Percentiles rank a stretch among this genome's conserved stretches.
phyloP scores from a whole-genome alignment of 306 rosid genomes.

The Malus orientalis region DNA sequence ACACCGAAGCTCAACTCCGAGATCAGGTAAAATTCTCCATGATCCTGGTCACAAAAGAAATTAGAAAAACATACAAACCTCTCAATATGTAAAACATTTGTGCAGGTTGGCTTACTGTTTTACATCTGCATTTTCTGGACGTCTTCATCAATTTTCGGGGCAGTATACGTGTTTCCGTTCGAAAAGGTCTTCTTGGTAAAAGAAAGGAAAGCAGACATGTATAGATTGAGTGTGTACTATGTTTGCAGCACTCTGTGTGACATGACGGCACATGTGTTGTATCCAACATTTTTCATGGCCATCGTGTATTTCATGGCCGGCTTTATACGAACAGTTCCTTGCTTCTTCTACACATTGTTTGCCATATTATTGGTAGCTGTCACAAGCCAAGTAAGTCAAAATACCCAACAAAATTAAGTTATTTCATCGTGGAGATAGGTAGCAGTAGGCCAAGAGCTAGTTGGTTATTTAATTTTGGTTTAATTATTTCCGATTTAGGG shows the following conservation, averaged over 20 bases:
- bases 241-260: slow-evolving; percentile 88
- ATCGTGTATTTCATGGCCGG: slow-evolving; percentile 89
- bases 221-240: slow-evolving; percentile 82
- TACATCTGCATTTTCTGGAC: slow-evolving; percentile 95
- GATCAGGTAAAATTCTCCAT: slow-evolving; percentile 56
- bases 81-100: not conserved
- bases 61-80: not conserved
- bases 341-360: slow-evolving; percentile 67
- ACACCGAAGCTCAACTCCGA: slow-evolving; percentile 83
- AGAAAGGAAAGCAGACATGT: slow-evolving; percentile 95
- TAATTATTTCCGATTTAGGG: slow-evolving; percentile 38
- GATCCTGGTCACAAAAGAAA: not conserved
- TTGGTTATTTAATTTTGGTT: not conserved
- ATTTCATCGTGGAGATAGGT: not conserved
- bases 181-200: slow-evolving; percentile 72
- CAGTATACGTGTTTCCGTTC: slow-evolving; percentile 83
- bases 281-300: slow-evolving; percentile 78
- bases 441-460: too few species aligned
- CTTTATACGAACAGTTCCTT: slow-evolving; percentile 56
- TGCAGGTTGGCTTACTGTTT: slow-evolving; percentile 82
- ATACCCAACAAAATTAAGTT: not conserved
- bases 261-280: slow-evolving; percentile 77
- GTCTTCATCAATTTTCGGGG: slow-evolving; percentile 80
- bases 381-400: slow-evolving; percentile 80
- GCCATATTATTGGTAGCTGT: slow-evolving; percentile 61